Base-by-base conservation (phyloP, 495 filamentous ascomycete genomes). In the Penicillium paxilli region DNA sequence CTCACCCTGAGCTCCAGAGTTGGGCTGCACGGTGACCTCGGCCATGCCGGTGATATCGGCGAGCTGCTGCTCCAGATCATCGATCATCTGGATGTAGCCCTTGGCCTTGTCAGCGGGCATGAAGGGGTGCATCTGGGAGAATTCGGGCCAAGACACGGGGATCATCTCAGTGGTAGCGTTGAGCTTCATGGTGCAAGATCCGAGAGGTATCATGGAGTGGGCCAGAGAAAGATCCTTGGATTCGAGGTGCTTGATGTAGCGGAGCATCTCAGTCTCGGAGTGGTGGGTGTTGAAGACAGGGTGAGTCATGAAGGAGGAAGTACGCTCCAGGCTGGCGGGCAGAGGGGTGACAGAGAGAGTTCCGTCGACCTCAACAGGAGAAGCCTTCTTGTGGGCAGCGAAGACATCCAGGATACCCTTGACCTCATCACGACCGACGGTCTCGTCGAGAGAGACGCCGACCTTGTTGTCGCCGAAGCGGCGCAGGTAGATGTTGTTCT, bases 161-260 rank as follows among this genome's bases (percentile, higher is more conserved):
- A 90, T 82, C 90, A 95, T 98, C 69, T 98, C 93, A 14, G 90
- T 89, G 26, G 93, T 95, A 51, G 89, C 91, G 65, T 98, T 98
- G 38, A 98, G 86, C 80, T 98, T 98, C 94, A 98, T 98, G 20
- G 94, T 98, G 79, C 94, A 98, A 16, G 95, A 98, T 23, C 94
- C 94, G n/a, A 98, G 83, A 6, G 94, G 92, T 57, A 98, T 98
- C 94, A 98, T 98, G 10, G 95, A 98, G 75, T 98, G 95, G 6
- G 89, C 89, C 33, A 98, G 79, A 16, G 95, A 98, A 5, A 98
- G 77, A 68, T 98, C 94, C 71, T 96, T 96, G 37, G 92, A 96
- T 70, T 96, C 89, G 8, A 98, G 81, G 69, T 96, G 91, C 58
- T 91, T 83, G 50, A 98, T 96, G 75, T 98, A 98, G 33, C 94